A percentile compares a stretch with the other conserved stretches of the same genome.
phyloP scores from a whole-genome alignment of 768 basidiomycete species.

The Gyrodon lividus region DNA sequence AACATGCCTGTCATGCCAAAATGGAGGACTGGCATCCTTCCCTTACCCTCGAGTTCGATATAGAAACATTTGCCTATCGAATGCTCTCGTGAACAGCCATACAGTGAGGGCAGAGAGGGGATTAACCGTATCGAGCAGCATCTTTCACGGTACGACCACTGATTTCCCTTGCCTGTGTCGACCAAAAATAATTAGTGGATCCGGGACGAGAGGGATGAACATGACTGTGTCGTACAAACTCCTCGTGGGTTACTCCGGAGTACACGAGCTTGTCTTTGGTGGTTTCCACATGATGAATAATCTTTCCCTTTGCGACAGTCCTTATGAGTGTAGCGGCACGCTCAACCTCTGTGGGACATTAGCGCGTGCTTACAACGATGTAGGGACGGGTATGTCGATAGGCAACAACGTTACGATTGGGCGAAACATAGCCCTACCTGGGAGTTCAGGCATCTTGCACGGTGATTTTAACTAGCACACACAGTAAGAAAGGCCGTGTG shows the following conservation, averaged over 20 bases:
- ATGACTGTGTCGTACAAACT: constrained; percentile 53
- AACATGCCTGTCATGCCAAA: constrained; percentile 90
- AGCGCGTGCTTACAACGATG: not conserved
- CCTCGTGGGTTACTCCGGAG: constrained; percentile 48
- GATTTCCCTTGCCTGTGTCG: constrained; percentile 51
- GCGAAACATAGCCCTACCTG: constrained; percentile 35
- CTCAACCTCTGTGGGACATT: constrained; percentile 57
- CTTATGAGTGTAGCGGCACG: constrained; percentile 58
- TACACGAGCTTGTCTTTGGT: constrained; percentile 64
- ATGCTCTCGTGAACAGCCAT: not conserved
- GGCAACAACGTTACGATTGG: not conserved
- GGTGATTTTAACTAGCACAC: too few relatives aligned
- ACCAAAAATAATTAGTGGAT: constrained; percentile 10
- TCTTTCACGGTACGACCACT: constrained; percentile 45
- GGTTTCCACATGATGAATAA: constrained; percentile 56
- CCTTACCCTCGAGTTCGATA: constrained; percentile 58
- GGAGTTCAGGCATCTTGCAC: constrained; percentile 52
- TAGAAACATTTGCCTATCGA: constrained; percentile 63
- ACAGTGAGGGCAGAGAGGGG: not conserved
- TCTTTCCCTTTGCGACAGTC: constrained; percentile 49
- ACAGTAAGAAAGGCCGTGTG: too few relatives aligned
- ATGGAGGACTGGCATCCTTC: constrained; percentile 67
- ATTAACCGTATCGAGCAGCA: constrained; percentile 54
- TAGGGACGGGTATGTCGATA: not conserved
- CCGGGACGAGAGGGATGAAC: not conserved